Base-by-base conservation (phyloP, 257 asterid genomes). In the Jaltomata sinuosa region DNA sequence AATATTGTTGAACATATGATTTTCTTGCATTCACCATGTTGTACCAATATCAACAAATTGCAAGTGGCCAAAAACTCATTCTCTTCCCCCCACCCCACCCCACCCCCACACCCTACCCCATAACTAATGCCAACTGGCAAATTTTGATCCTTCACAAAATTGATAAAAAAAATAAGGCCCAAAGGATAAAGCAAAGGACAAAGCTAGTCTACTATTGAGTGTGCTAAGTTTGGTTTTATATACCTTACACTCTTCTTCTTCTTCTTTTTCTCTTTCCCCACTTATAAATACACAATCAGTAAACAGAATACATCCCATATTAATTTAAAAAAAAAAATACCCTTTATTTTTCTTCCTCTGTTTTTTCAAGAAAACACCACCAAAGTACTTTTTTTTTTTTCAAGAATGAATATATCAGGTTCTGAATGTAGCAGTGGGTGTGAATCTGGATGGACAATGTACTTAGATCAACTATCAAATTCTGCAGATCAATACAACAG, bases 381-480 rank as follows among this genome's bases (percentile, higher is more conserved):
- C 16, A 31, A 55, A 52, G 12, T 1, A 9, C n/a, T 47, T 50
- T 1, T 34, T 5, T 6, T 53, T 16, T 52, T 31, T 27, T 65
- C 22, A 50, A 86, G 59, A 9, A 95, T 95, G 98, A 92, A 93
- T 64, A 31, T 85, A 83, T 90, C 99, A 82, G 89, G 88, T 83
- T 91, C 97, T 36, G 97, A 93, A 47, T 93, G 89, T 85, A 90
- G 94, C 47, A 94, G 97, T 67, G 98, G 97, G 0, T 92, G 97
- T 83, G 98, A 94, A 86, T 96, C 99, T 0, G 99, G 99, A 3
- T 96, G 99, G 99, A 96, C 99, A 32, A 91, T 31, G 86, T 96
- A 96, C 72, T 90, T 96, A 65, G 97, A 96, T 88, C 95, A 95
- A 36, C 61, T 72, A 40, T 90, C 99, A 14, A 86, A 91, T 74